These are phyloP conservation scores for Trichophyton benhamiae DNA, from an alignment of 2,329 filamentous ascomycete species.

Conservation along the genomic window DNA sequence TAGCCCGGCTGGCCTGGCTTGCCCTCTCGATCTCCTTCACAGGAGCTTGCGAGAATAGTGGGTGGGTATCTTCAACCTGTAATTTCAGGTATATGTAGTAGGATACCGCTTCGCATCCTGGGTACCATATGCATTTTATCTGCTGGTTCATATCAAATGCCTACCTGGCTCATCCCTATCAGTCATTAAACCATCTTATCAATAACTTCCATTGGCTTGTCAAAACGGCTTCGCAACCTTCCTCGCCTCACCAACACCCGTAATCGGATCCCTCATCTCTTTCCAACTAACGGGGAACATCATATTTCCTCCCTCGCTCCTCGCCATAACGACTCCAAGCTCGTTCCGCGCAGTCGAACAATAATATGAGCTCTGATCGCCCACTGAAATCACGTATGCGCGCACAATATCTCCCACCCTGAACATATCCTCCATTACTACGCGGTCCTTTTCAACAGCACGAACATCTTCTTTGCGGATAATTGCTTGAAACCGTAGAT, in stretches of 20 bases:
- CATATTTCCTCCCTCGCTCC: conserved; percentile 71
- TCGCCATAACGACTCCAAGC: conserved; percentile 85
- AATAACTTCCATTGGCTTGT: conserved; percentile 20
- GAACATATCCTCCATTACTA: conserved; percentile 83
- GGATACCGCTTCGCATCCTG: too few relatives aligned
- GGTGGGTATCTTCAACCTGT: too few relatives aligned
- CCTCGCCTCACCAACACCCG: conserved; percentile 61
- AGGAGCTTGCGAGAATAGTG: too few relatives aligned
- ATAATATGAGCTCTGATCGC: conserved; percentile 92
- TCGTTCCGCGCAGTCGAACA: conserved; percentile 85
- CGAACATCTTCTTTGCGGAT: conserved; percentile 84
- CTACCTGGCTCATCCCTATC: too few relatives aligned
- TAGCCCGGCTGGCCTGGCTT: too few relatives aligned
- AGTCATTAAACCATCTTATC: too few relatives aligned
- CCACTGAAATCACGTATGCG: conserved; percentile 76
- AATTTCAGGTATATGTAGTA: too few relatives aligned
- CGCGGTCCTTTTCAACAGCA: conserved; percentile 89
- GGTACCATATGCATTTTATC: too few relatives aligned
- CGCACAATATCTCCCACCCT: conserved; percentile 84
- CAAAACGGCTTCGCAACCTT: conserved; percentile 92
- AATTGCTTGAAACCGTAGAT: conserved; percentile 61
- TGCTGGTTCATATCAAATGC: too few relatives aligned
- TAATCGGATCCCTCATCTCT: conserved; percentile 77
- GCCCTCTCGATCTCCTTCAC: too few relatives aligned
- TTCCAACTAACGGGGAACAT: conserved; percentile 95